Evolutionary conservation across 306 rosid species (phyloP), one percentile per base, ranked within the genome.

Genomic region (Cucurbita argyrosperma): DNA sequence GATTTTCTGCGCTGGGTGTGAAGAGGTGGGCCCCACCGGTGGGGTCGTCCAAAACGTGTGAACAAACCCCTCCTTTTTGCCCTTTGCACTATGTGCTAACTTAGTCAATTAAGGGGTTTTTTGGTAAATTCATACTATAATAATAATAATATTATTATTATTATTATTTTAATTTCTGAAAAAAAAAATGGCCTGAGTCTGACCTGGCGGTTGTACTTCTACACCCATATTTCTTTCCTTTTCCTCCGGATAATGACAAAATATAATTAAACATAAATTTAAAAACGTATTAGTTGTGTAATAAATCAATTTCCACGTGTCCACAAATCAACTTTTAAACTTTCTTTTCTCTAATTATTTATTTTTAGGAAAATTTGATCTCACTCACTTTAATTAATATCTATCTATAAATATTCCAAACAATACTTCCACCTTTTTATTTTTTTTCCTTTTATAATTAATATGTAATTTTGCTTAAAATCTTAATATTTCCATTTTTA

Each of bases 11-110:
- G 15, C 16, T 69, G 9, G 49, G 74, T 11, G 55, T 30, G 42
- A 35, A 16, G 71, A 1, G 11, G 74, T 69, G 73, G 73, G 73
- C 7, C 74, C 73, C 70, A 46, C 6, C 56, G 21, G 72, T 67
- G 72, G 55, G 72, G 72, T 67, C 72, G 58, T 5, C 39, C 15
- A 7, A 69, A 67, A 69, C 74, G 74, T 69, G 74, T 69, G 74
- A 69, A 50, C 43, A 56, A 47, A 67, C 55, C 18, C 70, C 51
- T 40, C 50, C 39, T 18, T 38, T 15, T n/a, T 30, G 35, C 42
- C 50, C 50, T 15, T 63, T 8, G 14, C 23, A 14, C 10, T 64
- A 30, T 30, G 4, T 46, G 5, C 19, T 19, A 14, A 4, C 53
- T 13, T 19, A 30, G 57, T 46, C 74, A 69, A 50, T 69, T n/a